Conservation (phyloP, 108 stramenopile genomes). For the Epithemia pelagica region DNA sequence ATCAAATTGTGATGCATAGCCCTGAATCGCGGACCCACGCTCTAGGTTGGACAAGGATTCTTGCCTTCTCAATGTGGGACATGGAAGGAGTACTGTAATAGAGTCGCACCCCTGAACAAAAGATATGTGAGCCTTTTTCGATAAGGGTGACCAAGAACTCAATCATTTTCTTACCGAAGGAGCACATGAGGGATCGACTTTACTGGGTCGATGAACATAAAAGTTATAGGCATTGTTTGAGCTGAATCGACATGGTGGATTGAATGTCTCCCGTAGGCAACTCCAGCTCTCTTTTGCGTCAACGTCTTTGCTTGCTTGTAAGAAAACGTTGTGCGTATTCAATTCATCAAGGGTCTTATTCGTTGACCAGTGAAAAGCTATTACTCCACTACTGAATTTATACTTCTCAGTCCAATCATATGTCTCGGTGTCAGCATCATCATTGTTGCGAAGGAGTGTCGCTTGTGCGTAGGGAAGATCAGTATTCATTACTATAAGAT, state of each 20-base stretch:
- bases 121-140: not conserved
- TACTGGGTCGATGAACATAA: constrained; percentile 75
- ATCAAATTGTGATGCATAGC: constrained; percentile 61
- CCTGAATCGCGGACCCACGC: constrained; percentile 41
- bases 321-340: constrained; percentile 87
- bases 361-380: constrained; percentile 89
- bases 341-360: constrained; percentile 41
- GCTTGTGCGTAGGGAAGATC: constrained; percentile 81
- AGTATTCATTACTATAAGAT: constrained; percentile 81
- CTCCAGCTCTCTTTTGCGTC: constrained; percentile 62
- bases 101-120: constrained; percentile 56
- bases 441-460: constrained; percentile 32
- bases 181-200: constrained; percentile 71
- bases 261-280: constrained; percentile 28
- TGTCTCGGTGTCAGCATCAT: not conserved
- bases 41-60: constrained; percentile 29
- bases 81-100: constrained; percentile 82
- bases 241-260: not conserved
- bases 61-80: constrained; percentile 36
- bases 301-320: constrained; percentile 34
- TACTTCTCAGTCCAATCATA: constrained; percentile 76
- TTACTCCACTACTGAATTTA: constrained; percentile 71
- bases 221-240: constrained; percentile 58
- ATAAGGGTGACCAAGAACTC: not conserved
- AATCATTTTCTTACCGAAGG: constrained; percentile 22